phyloP scores from a whole-genome alignment of 202 grass and related monocot genomes.

The Schoenoplectus tabernaemontani region DNA sequence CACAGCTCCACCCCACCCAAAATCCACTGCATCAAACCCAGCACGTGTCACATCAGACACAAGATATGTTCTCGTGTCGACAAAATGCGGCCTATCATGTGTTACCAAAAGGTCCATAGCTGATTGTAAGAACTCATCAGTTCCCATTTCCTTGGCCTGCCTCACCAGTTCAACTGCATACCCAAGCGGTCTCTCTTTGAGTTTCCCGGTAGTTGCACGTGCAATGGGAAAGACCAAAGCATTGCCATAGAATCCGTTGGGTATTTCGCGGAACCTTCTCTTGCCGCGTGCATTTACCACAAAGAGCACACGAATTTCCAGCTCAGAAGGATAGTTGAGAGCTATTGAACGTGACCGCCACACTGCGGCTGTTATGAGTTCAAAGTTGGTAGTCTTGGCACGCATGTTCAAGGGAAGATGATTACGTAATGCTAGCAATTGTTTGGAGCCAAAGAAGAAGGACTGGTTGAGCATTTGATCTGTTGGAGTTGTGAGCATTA shows the following conservation, averaged over 20 bases:
- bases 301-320: conserved; percentile 21
- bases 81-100: conserved; percentile 32
- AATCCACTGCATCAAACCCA: conserved; percentile 39
- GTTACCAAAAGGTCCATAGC: conserved; percentile 32
- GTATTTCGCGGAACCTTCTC: neutral
- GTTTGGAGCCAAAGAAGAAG: conserved; percentile 8
- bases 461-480: neutral
- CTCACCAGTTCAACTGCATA: conserved; percentile 39
- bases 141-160: conserved; percentile 36
- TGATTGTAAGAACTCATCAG: conserved; percentile 45
- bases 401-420: neutral
- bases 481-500: neutral
- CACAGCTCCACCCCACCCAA: conserved; percentile 47
- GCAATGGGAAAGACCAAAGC: conserved; percentile 34
- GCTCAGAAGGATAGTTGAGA: conserved; percentile 12
- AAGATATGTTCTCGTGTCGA: conserved; percentile 29
- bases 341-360: conserved; percentile 43
- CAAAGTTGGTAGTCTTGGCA: conserved; percentile 36
- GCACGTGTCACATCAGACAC: conserved; percentile 45
- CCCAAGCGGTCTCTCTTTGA: conserved; percentile 15
- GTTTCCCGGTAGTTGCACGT: neutral
- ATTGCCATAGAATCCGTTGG: conserved; percentile 82
- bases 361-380: conserved; percentile 41
- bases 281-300: conserved; percentile 37
- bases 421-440: conserved; percentile 23